Evolutionary conservation across 306 rosid genomes (phyloP).

Genomic region (Senna tora): DNA sequence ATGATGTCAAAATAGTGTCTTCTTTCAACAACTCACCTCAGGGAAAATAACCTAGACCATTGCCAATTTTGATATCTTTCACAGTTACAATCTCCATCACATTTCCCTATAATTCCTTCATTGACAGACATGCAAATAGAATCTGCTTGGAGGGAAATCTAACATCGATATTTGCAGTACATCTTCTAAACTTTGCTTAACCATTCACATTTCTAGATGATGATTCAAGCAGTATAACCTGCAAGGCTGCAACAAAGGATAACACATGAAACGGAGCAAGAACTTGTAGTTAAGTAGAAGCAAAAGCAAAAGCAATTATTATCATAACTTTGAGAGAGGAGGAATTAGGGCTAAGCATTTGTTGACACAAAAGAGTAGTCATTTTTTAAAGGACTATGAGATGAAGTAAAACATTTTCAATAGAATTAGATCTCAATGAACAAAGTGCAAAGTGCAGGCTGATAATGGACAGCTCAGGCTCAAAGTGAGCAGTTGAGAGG

Average conservation of each 20-base stretch:
- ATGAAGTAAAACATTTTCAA: constrained; percentile 1
- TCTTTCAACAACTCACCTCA: constrained; percentile 4
- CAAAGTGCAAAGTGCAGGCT: constrained; percentile 1
- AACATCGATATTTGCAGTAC: not conserved
- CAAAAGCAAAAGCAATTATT: constrained; percentile 28
- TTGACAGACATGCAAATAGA: constrained; percentile 2
- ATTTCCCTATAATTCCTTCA: not conserved
- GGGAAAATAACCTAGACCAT: constrained; percentile 1
- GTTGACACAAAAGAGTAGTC: not conserved
- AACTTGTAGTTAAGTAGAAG: constrained; percentile 5
- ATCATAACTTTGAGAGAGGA: constrained; percentile 12
- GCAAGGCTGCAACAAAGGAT: constrained; percentile 28
- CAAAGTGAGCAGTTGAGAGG: constrained; percentile 10
- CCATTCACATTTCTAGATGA: not conserved
- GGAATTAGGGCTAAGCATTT: constrained; percentile 6
- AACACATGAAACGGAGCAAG: constrained; percentile 13
- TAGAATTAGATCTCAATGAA: constrained; percentile 3
- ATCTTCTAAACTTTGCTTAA: not conserved
- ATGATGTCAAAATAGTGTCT: constrained; percentile 22
- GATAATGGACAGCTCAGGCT: not conserved
- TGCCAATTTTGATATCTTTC: constrained; percentile 35
- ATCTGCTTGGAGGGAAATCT: not conserved
- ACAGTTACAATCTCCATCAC: not conserved
- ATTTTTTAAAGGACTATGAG: not conserved
- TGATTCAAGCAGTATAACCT: constrained; percentile 28